Conservation (phyloP, 305 asterid genomes). For the Fraxinus latifolia region DNA sequence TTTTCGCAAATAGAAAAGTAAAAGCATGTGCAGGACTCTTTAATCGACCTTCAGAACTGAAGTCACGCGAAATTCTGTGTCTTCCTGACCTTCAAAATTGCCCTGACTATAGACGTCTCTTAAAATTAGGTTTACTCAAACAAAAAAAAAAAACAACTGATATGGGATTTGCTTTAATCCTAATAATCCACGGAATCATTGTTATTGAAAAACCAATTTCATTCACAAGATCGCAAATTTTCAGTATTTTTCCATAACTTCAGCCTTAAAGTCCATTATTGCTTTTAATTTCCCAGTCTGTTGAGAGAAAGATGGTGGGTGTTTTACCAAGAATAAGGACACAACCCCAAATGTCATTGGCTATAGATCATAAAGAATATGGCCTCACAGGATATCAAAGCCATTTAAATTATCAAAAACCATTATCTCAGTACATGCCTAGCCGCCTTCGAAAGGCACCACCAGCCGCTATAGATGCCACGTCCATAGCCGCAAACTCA, state of each 20-base stretch:
- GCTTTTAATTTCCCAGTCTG: conserved; percentile 10
- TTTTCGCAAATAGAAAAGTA: too few relatives aligned
- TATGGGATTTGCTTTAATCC: background rate
- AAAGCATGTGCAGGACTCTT: conserved; percentile 30
- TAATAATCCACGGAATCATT: background rate
- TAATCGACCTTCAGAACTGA: conserved; percentile 11
- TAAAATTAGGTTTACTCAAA: background rate
- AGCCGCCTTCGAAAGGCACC: conserved; percentile 22
- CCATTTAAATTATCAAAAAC: conserved; percentile 41
- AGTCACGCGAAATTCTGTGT: background rate
- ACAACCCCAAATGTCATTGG: conserved; percentile 34
- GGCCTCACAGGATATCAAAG: conserved; percentile 18
- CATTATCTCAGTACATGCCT: conserved; percentile 29
- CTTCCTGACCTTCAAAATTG: conserved; percentile 15
- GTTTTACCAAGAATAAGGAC: conserved; percentile 48
- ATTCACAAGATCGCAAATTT: background rate
- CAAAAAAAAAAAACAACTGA: background rate
- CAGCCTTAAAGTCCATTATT: conserved; percentile 26
- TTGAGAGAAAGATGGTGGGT: conserved; percentile 48
- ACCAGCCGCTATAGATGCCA: conserved; percentile 15
- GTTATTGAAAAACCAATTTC: background rate
- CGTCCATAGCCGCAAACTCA: conserved; percentile 26
- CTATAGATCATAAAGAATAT: conserved; percentile 37
- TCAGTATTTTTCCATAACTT: conserved; percentile 5
- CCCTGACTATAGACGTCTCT: background rate